phyloP scores from a whole-genome alignment of 1,284 basidiomycete genomes.

The Fomitopsis betulina region DNA sequence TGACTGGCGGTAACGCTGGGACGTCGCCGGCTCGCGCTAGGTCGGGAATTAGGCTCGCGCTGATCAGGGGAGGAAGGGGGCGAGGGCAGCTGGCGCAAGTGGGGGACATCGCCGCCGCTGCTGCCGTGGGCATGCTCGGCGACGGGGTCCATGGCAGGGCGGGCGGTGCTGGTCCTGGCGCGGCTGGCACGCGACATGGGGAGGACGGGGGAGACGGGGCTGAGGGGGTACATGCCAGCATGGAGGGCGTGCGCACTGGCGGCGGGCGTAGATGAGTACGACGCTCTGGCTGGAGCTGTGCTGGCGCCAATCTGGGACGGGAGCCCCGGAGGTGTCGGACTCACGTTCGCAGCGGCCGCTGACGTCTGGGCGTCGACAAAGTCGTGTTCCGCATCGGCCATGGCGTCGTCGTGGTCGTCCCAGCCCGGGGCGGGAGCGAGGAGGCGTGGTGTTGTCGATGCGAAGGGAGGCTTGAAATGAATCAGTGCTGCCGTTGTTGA shows the following conservation, averaged over 20 bases:
- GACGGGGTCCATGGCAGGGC: constrained; percentile 22
- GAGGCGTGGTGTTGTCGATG: constrained; percentile 13
- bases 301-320: constrained; percentile 18
- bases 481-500: constrained; percentile 16
- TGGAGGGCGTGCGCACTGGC: background rate
- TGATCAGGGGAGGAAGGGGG: constrained; percentile 27
- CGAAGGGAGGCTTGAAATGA: constrained; percentile 14
- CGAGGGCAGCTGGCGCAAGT: constrained; percentile 26
- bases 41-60: constrained; percentile 11
- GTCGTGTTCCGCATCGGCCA: constrained; percentile 4
- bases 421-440: constrained; percentile 9
- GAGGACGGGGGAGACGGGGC: constrained; percentile 6
- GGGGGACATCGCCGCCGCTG: constrained; percentile 9
- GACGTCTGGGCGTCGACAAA: constrained; percentile 14
- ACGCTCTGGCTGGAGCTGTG: constrained; percentile 10
- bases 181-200: constrained; percentile 8
- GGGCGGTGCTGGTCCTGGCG: constrained; percentile 7
- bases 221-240: constrained; percentile 10
- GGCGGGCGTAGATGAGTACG: constrained; percentile 17
- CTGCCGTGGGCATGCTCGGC: constrained; percentile 15
- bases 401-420: background rate
- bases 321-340: constrained; percentile 24
- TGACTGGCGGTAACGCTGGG: constrained; percentile 19
- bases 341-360: constrained; percentile 19
- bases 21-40: constrained; percentile 11